A percentile compares a stretch with the other conserved stretches of the same genome.
Evolutionary conservation across 2,329 filamentous ascomycete species (phyloP).

Genomic region (Xylariaceae sp.): DNA sequence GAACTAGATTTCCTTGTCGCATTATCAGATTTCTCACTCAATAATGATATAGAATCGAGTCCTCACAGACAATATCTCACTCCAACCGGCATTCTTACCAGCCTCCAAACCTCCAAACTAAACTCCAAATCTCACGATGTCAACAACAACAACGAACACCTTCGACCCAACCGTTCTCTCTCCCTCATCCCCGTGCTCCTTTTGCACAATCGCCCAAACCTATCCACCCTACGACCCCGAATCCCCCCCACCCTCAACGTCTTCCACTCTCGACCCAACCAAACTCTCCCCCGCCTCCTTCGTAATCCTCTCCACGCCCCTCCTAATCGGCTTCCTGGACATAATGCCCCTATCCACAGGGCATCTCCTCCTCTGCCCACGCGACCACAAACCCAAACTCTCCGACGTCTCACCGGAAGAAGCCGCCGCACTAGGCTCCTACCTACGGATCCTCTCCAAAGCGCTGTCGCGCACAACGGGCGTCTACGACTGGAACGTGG

Average conservation of each 20-base stretch:
- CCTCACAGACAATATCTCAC: not conserved
- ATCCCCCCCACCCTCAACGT: slow-evolving; percentile 37
- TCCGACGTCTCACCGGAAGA: slow-evolving; percentile 61
- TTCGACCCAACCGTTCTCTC: slow-evolving; percentile 36
- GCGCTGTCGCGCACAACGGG: slow-evolving; percentile 66
- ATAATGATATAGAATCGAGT: not conserved
- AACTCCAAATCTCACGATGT: not conserved
- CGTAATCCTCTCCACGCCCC: slow-evolving; percentile 70
- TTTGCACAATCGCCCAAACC: slow-evolving; percentile 53
- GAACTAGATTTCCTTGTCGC: not conserved
- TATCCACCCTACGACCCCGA: slow-evolving; percentile 45
- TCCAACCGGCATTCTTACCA: not conserved
- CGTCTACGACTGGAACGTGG: slow-evolving; percentile 85
- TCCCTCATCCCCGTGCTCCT: slow-evolving; percentile 48
- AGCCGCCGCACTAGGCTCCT: slow-evolving; percentile 60
- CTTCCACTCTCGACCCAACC: slow-evolving; percentile 29
- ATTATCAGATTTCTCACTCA: not conserved
- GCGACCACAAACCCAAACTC: slow-evolving; percentile 72
- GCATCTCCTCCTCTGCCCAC: slow-evolving; percentile 76
- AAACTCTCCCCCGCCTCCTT: slow-evolving; percentile 42
- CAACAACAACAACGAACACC: slow-evolving; percentile 9
- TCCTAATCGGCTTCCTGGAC: slow-evolving; percentile 83
- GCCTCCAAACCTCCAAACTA: not conserved
- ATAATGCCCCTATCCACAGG: slow-evolving; percentile 82
- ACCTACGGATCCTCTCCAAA: slow-evolving; percentile 66